phyloP scores from a whole-genome alignment of 208 protist genomes.

The Leishmania lainsoni region DNA sequence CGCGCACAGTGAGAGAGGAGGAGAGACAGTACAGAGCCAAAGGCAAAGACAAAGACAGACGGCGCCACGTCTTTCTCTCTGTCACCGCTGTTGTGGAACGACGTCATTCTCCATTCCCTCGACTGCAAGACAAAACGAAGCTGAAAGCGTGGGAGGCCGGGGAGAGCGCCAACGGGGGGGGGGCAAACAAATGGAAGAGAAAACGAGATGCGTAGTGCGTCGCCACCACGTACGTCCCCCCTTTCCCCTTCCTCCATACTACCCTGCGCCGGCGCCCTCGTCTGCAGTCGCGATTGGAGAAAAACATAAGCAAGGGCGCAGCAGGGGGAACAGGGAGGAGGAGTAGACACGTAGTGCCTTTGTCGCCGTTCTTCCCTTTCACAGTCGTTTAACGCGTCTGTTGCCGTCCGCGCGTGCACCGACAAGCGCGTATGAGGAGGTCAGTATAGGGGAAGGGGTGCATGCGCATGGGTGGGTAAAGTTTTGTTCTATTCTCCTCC shows the following conservation, averaged over 20 bases:
- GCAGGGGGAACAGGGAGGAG: background rate
- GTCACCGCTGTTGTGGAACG: too few species aligned
- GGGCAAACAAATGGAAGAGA: background rate
- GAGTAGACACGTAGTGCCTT: background rate
- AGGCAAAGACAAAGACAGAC: too few species aligned
- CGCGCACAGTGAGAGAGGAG: background rate
- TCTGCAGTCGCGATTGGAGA: background rate
- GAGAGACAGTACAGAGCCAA: background rate
- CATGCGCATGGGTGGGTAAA: background rate
- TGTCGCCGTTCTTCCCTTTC: background rate
- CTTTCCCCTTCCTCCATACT: background rate
- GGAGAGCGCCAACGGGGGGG: background rate
- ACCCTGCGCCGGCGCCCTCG: background rate
- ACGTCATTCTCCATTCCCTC: too few species aligned
- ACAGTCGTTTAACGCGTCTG: background rate
- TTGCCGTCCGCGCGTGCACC: background rate
- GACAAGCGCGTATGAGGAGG: background rate
- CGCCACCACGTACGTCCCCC: background rate
- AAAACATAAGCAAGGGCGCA: background rate
- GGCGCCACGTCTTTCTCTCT: too few species aligned
- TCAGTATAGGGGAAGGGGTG: background rate
- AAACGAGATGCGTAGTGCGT: background rate
- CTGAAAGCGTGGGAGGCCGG: too few species aligned
- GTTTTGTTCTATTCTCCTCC: background rate
- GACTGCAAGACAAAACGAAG: background rate